Evolutionary conservation across 73 alveolate species (phyloP).

Genomic region (Paramecium primaurelia): DNA sequence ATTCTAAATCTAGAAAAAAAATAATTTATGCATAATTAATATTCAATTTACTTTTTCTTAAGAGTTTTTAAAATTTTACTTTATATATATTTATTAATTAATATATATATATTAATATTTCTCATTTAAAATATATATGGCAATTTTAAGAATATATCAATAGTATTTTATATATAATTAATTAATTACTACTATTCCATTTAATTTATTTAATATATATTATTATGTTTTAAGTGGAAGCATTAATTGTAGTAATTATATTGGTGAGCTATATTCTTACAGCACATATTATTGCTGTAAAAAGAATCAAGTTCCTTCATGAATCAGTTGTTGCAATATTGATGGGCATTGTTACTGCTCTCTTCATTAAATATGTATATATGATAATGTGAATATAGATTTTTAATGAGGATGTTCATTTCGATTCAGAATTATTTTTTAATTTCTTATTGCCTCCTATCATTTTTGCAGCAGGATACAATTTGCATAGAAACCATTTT

Average conservation of each 20-base stretch:
- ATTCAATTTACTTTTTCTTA: background rate
- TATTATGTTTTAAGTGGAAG: constrained; percentile 43
- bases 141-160: background rate
- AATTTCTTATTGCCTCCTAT: constrained; percentile 93
- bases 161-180: background rate
- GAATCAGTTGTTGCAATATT: constrained; percentile 86
- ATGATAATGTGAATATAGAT: background rate
- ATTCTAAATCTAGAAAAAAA: background rate
- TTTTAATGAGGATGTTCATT: background rate
- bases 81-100: too few relatives aligned
- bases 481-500: constrained; percentile 85
- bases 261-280: constrained; percentile 43
- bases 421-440: constrained; percentile 78
- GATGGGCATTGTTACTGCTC: constrained; percentile 72
- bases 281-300: constrained; percentile 44
- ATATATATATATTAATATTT: too few relatives aligned
- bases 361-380: constrained; percentile 58
- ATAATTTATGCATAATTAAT: background rate
- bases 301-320: constrained; percentile 66
- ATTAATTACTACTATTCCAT: background rate
- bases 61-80: too few relatives aligned
- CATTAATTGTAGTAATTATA: constrained; percentile 37
- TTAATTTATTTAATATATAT: background rate
- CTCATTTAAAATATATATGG: too few relatives aligned
- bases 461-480: constrained; percentile 97